phyloP scores from a whole-genome alignment of 495 filamentous ascomycete genomes.

The Trichoderma gamsii region DNA sequence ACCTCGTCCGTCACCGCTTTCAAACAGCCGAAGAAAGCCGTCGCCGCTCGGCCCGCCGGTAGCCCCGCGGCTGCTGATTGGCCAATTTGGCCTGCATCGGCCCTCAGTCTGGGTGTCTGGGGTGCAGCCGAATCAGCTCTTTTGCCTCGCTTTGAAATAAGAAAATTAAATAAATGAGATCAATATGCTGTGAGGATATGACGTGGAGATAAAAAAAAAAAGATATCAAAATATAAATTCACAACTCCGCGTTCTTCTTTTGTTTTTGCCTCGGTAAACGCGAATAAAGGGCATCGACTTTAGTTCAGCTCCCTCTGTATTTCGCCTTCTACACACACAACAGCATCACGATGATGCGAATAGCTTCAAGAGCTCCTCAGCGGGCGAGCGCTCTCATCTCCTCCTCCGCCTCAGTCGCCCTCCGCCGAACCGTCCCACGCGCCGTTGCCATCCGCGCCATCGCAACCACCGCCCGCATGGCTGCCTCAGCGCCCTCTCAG shows the following conservation, averaged over 20 bases:
- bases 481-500: constrained; percentile 34
- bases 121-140: neutral
- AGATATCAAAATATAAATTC: no score
- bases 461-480: constrained; percentile 25
- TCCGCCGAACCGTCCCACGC: constrained; percentile 8
- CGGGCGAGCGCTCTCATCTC: constrained; percentile 1
- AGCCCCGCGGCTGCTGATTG: constrained; percentile 7
- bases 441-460: constrained; percentile 24
- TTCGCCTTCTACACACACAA: neutral
- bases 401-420: neutral
- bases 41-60: constrained; percentile 13
- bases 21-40: constrained; percentile 35
- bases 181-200: no score
- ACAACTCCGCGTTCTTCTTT: neutral
- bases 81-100: constrained; percentile 13
- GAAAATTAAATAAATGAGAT: no score
- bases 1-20: constrained; percentile 2
- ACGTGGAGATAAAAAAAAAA: no score
- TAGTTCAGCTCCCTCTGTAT: neutral
- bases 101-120: neutral
- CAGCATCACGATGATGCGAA: constrained; percentile 15
- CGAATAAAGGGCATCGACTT: no score
- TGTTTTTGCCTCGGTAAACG: neutral
- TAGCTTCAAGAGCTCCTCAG: constrained; percentile 10
- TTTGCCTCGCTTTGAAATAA: no score